These are phyloP conservation scores for Eimeria brunetti DNA, from an alignment of 169 alveolate species.

Conservation along the genomic window DNA sequence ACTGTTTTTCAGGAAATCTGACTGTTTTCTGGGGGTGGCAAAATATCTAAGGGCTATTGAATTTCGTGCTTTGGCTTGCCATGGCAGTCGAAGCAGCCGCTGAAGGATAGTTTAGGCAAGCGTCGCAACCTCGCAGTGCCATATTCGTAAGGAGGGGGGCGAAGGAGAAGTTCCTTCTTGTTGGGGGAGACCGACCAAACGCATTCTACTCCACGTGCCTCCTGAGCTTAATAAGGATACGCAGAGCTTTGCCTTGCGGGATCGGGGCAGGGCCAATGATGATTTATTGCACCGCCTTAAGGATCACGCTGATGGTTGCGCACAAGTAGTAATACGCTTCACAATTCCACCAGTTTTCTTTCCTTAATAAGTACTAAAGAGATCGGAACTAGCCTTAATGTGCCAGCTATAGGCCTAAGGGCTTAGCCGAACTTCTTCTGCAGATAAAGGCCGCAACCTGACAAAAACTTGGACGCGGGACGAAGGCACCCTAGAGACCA, in stretches of 20 bases:
- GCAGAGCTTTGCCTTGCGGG: neutral
- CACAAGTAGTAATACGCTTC: neutral
- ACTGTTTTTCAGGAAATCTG: neutral
- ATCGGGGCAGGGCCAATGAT: neutral
- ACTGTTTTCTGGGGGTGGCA: neutral
- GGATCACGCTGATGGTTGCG: neutral
- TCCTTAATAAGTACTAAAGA: neutral
- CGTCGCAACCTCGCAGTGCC: slow-evolving; percentile 29
- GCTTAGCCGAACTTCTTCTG: slow-evolving; percentile 40
- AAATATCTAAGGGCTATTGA: neutral
- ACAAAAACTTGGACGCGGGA: slow-evolving; percentile 67
- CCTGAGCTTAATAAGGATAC: slow-evolving; percentile 49
- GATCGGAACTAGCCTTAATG: neutral
- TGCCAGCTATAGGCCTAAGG: neutral
- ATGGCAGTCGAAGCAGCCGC: slow-evolving; percentile 64
- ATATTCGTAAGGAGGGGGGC: neutral
- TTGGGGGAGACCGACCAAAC: slow-evolving; percentile 62
- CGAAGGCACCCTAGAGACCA: slow-evolving; percentile 26
- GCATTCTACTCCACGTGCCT: slow-evolving; percentile 54
- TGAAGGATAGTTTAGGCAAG: slow-evolving; percentile 61
- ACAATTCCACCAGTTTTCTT: neutral
- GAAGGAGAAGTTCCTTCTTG: slow-evolving; percentile 52
- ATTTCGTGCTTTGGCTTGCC: slow-evolving; percentile 21
- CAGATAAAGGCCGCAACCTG: slow-evolving; percentile 55
- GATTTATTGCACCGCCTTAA: neutral